Base-by-base conservation (phyloP, 148 eudicot species). In the Fagopyrum esculentum region DNA sequence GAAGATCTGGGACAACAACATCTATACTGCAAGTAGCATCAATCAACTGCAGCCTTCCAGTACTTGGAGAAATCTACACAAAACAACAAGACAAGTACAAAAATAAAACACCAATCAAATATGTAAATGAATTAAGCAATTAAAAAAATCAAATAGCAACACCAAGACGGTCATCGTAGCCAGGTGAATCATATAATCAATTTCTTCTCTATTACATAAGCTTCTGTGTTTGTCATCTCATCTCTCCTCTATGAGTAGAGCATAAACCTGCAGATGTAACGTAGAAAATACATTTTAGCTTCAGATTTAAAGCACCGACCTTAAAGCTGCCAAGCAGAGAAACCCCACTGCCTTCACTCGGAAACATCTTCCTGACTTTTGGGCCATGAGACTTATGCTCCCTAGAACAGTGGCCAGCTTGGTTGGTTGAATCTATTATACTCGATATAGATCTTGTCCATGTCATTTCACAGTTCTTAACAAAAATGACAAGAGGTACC, bases 21-120 rank as follows among this genome's bases (percentile, higher is more conserved):
- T 95, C 96, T 78, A 95, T 83, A 78, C 85, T 82, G 19, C 89
- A 89, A 70, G 93, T 87, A 64, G 92, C 85, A 84, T 95, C 98
- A 75, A 80, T 72, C 73, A 86, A 79, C 80, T 92, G 96, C 85
- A 95, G 75, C 81, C 87, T 92, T 78, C 96, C 96, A 74, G 93
- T 85, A 76, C 80, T 82, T 73, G 74, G 73, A 77, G 89, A 90
- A 78, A 88, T 77, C 98, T 95, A 80, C 26, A 84, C 16, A 72
- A 35, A 66, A 86, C 52, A 50, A 76, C 12, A 59, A 45, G 26
- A 15, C n/a, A 15, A 22, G 9, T 79, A 72, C 59, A 56, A 45
- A 56, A 45, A 13, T 51, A 12, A 69, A 69, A 43, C 26, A 44
- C 3, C 51, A 70, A 45, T 15, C n/a, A 47, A 2, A 45, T 71